Evolutionary conservation across 1,284 basidiomycete species (phyloP), one percentile per base, ranked within the genome.

Genomic region (Cutaneotrichosporon spelunceum): DNA sequence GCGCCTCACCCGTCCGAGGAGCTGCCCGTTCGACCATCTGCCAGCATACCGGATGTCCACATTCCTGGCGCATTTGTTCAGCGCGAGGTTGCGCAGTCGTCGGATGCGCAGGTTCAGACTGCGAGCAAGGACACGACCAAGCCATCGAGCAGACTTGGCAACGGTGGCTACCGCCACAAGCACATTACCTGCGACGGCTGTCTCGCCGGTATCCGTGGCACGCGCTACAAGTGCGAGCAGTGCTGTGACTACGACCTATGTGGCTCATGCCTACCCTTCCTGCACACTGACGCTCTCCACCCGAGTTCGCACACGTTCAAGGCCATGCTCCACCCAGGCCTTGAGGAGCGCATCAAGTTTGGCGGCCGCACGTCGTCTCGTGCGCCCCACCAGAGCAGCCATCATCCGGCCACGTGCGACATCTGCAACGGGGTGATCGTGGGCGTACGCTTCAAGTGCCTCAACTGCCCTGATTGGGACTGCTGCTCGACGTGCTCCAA

Each of bases 401-500:
- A 65, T 39, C 76, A 78, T 59, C 72, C 73, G 0, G 76, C 76
- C 16, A 73, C 71, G 13, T 78, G 76, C 61, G 75, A 78, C 54
- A 59, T 76, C 8, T 78, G 76, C 67, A 68, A 63, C 19, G 59
- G 70, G 47, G 66, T 62, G 42, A 78, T 79, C 62, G 63, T 66
- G n/a, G 77, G 78, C 13, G 67, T 75, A 5, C 62, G 78, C 48
- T 76, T 72, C 73, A 79, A 79, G 68, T 79, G 78, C 62, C 68
- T 78, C 61, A 72, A 75, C 59, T 79, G 78, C 57, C 76, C 76
- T 30, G 78, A 79, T 57, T 79, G 78, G 78, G 78, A 79, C 62
- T 84, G 86, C 30, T 94, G 91, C 74, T 72, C 77, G 27, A 75
- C 81, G 9, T 94, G 91, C 78, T 89, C 88, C 73, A 81, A 79